Conservation (phyloP, 164 flowering plant genomes). For the Liquidambar formosana region DNA sequence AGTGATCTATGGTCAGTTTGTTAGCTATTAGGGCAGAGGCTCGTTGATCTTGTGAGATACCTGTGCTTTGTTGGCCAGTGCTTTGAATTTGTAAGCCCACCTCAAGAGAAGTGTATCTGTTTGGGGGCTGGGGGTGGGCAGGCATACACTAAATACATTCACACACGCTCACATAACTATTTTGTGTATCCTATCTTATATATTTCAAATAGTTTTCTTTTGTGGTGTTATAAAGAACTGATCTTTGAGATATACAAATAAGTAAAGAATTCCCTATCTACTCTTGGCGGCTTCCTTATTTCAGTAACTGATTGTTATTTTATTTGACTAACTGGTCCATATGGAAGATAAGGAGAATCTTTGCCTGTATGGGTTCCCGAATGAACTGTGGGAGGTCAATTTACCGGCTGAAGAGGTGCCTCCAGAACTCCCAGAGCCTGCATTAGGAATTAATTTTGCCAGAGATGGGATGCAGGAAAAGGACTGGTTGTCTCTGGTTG, state of each 20-base stretch:
- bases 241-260: too few relatives aligned
- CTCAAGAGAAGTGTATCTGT: too few relatives aligned
- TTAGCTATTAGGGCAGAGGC: background rate
- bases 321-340: constrained; percentile 1
- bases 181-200: too few relatives aligned
- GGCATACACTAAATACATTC: too few relatives aligned
- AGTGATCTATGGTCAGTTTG: background rate
- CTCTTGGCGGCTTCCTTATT: too few relatives aligned
- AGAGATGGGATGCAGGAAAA: constrained; percentile 90
- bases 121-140: too few relatives aligned
- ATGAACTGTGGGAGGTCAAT: constrained; percentile 84
- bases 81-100: too few relatives aligned
- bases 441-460: constrained; percentile 87
- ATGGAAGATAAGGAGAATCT: constrained; percentile 81
- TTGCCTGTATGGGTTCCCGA: constrained; percentile 82
- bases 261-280: too few relatives aligned
- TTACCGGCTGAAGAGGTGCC: constrained; percentile 91
- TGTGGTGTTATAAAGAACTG: too few relatives aligned
- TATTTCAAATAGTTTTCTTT: too few relatives aligned
- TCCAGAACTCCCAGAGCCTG: constrained; percentile 92
- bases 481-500: constrained; percentile 84
- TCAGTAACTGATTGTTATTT: background rate
- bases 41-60: background rate
- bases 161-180: too few relatives aligned
- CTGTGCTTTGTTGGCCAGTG: too few relatives aligned